A percentile compares a stretch with the other conserved stretches of the same genome.
Evolutionary conservation across 2,329 filamentous ascomycete species (phyloP).

Genomic region (Xylariaceae sp.): DNA sequence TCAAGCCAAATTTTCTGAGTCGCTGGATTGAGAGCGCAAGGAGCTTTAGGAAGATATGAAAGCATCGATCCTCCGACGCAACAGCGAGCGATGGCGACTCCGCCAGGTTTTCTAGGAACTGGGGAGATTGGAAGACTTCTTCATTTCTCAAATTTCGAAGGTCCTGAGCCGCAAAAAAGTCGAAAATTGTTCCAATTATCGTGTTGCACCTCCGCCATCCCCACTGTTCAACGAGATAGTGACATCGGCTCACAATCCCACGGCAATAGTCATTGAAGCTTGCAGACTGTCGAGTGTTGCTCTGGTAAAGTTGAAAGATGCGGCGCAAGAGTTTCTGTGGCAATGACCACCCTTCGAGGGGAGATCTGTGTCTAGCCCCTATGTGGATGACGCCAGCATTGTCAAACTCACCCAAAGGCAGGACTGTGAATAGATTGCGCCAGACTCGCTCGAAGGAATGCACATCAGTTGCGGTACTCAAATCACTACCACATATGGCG

Average conservation of each 20-base stretch:
- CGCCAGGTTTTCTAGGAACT: constrained; percentile 55
- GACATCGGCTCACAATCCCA: constrained; percentile 55
- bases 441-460: constrained; percentile 51
- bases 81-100: constrained; percentile 42
- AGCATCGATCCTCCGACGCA: constrained; percentile 55
- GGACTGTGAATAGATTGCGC: constrained; percentile 54
- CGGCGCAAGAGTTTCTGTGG: constrained; percentile 53
- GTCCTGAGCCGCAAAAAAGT: constrained; percentile 62
- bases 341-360: constrained; percentile 56
- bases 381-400: constrained; percentile 43
- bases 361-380: constrained; percentile 31
- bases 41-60: constrained; percentile 64
- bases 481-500: constrained; percentile 33
- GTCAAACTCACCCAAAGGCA: constrained; percentile 60
- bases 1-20: constrained; percentile 40
- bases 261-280: constrained; percentile 65
- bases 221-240: constrained; percentile 61
- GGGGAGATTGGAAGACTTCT: constrained; percentile 56
- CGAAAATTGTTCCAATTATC: constrained; percentile 59
- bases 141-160: constrained; percentile 62
- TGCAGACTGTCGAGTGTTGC: constrained; percentile 49
- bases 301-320: constrained; percentile 55
- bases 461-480: constrained; percentile 36
- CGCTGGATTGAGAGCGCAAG: constrained; percentile 53
- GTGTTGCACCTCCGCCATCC: constrained; percentile 57